Base-by-base conservation (phyloP, 2,329 filamentous ascomycete species). In the Colletotrichum cereale region DNA sequence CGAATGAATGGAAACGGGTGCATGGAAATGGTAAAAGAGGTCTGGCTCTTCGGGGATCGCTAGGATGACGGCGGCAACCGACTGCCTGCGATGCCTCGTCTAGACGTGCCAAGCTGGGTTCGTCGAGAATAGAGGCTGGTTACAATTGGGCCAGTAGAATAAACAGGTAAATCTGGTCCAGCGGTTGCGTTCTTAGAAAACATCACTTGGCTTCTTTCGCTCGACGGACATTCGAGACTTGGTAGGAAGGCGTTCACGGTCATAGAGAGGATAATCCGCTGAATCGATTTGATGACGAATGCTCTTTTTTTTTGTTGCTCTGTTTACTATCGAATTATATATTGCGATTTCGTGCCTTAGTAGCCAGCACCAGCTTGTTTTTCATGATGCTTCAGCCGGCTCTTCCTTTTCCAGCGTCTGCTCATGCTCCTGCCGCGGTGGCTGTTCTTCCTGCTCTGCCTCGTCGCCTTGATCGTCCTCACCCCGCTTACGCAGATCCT, bases 401-500 rank as follows among this genome's bases (percentile, higher is more conserved):
- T 29, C 48, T 18, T 26, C 26, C 2, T 24, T 12, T 21, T 63
- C 52, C 31, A 36, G 42, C 18, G 34, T 5, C 16, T 36, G 34
- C n/a, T 50, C 57, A 2, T 8, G 52, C 29, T 50, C 57, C 4
- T 8, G 52, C 29, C 53, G n/a, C 52, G 62, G 61, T 18, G 75
- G 71, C 40, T 53, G 72, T n/a, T 70, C 75, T 29, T 76, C 82
- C 12, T 80, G 80, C 16, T 73, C 70, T 26, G 40, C 62, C 34
- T 67, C 72, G 69, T 76, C 58, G 24, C 75, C 73, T 5, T 75
- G 38, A 12, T 71, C 71, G 18, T 73, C 73, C 47, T 71, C 77
- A 6, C 79, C 78, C 38, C 83, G 79, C 76, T 88, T 88, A 57
- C 86, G 83, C 74, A 88, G 75, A 48, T 80, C 83, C 74, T 86